These are phyloP conservation scores for Arabidopsis lyrata DNA, from an alignment of 441 rosid genomes.

Conservation along the genomic window DNA sequence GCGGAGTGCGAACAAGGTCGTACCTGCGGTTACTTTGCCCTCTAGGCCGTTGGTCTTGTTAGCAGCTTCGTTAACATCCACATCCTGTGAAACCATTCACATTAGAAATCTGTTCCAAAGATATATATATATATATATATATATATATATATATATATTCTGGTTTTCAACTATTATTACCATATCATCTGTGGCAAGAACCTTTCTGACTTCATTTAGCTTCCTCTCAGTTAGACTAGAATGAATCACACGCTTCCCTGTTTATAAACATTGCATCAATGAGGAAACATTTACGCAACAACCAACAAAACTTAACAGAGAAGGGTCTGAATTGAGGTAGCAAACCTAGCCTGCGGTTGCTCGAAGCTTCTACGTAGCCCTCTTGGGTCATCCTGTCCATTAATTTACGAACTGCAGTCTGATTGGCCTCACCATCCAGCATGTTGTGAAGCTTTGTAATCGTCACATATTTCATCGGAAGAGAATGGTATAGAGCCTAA, in stretches of 20 bases:
- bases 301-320: constrained; percentile 12
- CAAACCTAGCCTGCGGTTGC: constrained; percentile 84
- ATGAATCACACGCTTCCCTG: constrained; percentile 89
- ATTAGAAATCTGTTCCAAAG: constrained; percentile 11
- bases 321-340: constrained; percentile 27
- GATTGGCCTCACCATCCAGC: constrained; percentile 82
- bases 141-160: too few relatives aligned
- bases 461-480: constrained; percentile 80
- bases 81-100: constrained; percentile 53
- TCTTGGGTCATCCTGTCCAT: constrained; percentile 77
- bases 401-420: constrained; percentile 66
- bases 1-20: neutral
- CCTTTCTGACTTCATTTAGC: constrained; percentile 77
- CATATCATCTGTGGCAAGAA: constrained; percentile 59
- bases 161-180: constrained; percentile 46
- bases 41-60: constrained; percentile 39
- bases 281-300: neutral
- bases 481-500: constrained; percentile 85
- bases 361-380: constrained; percentile 79
- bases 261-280: constrained; percentile 27
- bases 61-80: constrained; percentile 51
- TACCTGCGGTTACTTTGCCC: constrained; percentile 34
- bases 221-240: constrained; percentile 69
- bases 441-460: constrained; percentile 72
- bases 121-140: too few relatives aligned